Base-by-base conservation (phyloP, 768 basidiomycete genomes). In the Tylopilus vinaceipallidus region DNA sequence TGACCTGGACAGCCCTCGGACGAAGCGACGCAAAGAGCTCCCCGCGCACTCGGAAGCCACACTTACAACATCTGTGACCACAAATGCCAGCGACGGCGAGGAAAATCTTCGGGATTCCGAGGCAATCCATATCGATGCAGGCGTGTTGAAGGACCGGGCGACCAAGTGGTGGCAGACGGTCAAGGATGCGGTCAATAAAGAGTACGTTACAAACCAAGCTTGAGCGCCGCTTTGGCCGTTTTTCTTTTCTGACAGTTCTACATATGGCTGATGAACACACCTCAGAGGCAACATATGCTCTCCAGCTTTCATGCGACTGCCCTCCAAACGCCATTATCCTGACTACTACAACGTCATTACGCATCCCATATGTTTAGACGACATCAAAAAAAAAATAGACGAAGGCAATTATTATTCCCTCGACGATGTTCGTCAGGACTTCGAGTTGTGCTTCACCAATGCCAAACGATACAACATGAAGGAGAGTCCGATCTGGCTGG, bases 341-440 rank as follows among this genome's bases (percentile, higher is more conserved):
- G 93, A 95, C 73, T 98, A 98, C 71, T 97, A 95, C 69, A 64
- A 69, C 20, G 53, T 85, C 56, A 95, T 95, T 63, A 75, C 82
- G 58, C 75, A 80, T 22, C 94, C 95, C 26, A 91, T 97, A 58
- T 84, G 90, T 23, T 74, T 97, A 43, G 88, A 91, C 37, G 91
- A 95, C 55, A 92, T 97, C 73, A 91, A 91, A 77, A 78, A 81
- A 59, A 79, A 81, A 60, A 75, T 94, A 23, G 84, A 87, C 39
- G 70, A 72, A 43, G 72, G 74, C 49, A 62, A 55, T 12, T 94
- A 93, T 59, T 56, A 73, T 13, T 79, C 83, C 12, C 72, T 92
- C 39, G 80, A 84, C 42, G 80, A 76, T 10, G 82, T 90, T 59
- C 82, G 78, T 60, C 74, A 75, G 36, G 88, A 89, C 61, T 80